Evolutionary conservation across 768 basidiomycete genomes (phyloP).

Genomic region (Boletellus sp.): DNA sequence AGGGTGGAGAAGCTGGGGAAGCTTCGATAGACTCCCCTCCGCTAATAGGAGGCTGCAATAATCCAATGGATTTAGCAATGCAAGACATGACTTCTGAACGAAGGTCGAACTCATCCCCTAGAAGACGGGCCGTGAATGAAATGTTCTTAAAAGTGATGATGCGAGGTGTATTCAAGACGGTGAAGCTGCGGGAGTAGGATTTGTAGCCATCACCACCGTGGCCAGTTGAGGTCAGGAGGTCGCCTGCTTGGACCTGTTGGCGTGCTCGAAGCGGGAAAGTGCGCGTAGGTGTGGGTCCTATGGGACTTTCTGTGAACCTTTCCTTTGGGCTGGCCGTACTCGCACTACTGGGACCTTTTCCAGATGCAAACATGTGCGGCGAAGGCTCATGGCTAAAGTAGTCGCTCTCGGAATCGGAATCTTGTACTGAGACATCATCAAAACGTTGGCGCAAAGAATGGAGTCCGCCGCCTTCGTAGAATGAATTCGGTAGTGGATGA

Average conservation of each 20-base stretch:
- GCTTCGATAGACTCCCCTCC: conserved; percentile 61
- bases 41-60: conserved; percentile 81
- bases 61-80: conserved; percentile 95
- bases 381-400: conserved; percentile 43
- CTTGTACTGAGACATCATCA: conserved; percentile 47
- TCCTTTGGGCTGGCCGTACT: conserved; percentile 20
- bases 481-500: conserved; percentile 85
- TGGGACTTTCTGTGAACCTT: conserved; percentile 24
- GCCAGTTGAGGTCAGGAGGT: conserved; percentile 60
- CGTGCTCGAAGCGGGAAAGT: conserved; percentile 33
- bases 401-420: conserved; percentile 51
- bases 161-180: conserved; percentile 49
- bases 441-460: conserved; percentile 90
- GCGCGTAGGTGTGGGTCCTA: conserved; percentile 12
- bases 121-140: conserved; percentile 22
- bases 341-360: conserved; percentile 15
- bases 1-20: conserved; percentile 59
- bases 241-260: conserved; percentile 70
- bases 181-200: conserved; percentile 45
- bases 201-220: conserved; percentile 45
- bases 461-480: conserved; percentile 91
- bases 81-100: conserved; percentile 96
- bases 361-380: conserved; percentile 16
- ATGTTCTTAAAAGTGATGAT: conserved; percentile 29
- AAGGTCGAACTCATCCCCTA: conserved; percentile 83